A percentile compares a stretch with the other conserved stretches of the same genome.
These are phyloP conservation scores for Leccinellum rugosiceps DNA, from an alignment of 768 basidiomycete species.

Conservation along the genomic window DNA sequence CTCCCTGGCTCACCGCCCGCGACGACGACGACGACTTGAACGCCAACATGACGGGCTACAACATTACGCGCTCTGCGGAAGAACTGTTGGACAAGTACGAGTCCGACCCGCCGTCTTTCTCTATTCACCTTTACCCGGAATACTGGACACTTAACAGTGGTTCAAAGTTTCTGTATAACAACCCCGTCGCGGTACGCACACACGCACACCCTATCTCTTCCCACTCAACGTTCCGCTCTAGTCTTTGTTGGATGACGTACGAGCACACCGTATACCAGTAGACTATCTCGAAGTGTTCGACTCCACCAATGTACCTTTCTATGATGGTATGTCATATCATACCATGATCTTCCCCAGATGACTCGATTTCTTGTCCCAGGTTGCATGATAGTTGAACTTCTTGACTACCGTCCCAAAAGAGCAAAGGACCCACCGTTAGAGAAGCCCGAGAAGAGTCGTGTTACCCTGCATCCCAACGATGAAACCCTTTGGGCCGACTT, in stretches of 20 bases:
- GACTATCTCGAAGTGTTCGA: constrained; percentile 85
- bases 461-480: constrained; percentile 72
- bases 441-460: constrained; percentile 61
- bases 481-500: constrained; percentile 82
- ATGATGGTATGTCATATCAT: constrained; percentile 58
- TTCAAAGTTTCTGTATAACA: constrained; percentile 78
- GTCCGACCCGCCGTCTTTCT: constrained; percentile 65
- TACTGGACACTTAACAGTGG: constrained; percentile 82
- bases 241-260: constrained; percentile 81
- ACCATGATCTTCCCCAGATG: background rate
- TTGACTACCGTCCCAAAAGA: constrained; percentile 67
- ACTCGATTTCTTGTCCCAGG: constrained; percentile 40
- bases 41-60: constrained; percentile 63
- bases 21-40: constrained; percentile 14
- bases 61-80: constrained; percentile 60
- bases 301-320: constrained; percentile 68
- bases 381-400: constrained; percentile 80
- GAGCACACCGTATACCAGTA: constrained; percentile 78
- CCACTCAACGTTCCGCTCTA: constrained; percentile 28
- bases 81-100: constrained; percentile 59
- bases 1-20: background rate
- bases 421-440: constrained; percentile 55
- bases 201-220: background rate
- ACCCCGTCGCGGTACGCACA: constrained; percentile 59
- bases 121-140: constrained; percentile 73